Evolutionary conservation across 139 green algal species (phyloP), one percentile per base, ranked within the genome.

Genomic region (Diplosphaera chodatii): DNA sequence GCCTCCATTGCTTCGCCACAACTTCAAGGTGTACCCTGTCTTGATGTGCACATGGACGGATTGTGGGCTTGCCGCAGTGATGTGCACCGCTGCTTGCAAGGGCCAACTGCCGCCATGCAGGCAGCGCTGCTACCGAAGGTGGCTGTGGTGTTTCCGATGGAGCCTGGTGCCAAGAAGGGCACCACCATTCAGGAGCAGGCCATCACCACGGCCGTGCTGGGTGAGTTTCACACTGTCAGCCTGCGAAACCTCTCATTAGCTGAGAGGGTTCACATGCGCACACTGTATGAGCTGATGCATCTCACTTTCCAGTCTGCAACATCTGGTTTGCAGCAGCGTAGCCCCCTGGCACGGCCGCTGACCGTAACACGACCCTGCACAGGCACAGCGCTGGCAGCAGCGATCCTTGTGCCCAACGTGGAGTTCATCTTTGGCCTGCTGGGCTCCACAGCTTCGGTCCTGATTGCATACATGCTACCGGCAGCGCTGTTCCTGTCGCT

Each of bases 351-450:
- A n/a, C n/a, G n/a, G n/a, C n/a, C n/a, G n/a, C n/a, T n/a, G n/a
- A n/a, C n/a, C n/a, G n/a, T n/a, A n/a, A n/a, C n/a, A n/a, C n/a
- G n/a, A n/a, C n/a, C n/a, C n/a, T n/a, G n/a, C n/a, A n/a, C 70
- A 75, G 70, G 59, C 18, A 64, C 70, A 6, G 70, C 64, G 21
- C 41, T 76, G 41, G 20, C 33, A 1, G 25, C 34, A 13, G 87
- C 87, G 6, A 63, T 92, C 25, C 83, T 83, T 73, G 64, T 95
- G 33, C 90, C 90, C 31, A 95, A 95, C 70, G 82, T 95, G 1
- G 89, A 93, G 78, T 90, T 92, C 74, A 92, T 95, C 64, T 92
- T 95, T 75, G 89, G 90, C 20, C 77, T 94, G n/a, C 87, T 84
- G 0, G 90, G 90, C 4, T 86, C 83, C 40, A 96, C 90, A 0